Conservation (phyloP, 176 grass and related monocot species). For the Triticum dicoccoides region DNA sequence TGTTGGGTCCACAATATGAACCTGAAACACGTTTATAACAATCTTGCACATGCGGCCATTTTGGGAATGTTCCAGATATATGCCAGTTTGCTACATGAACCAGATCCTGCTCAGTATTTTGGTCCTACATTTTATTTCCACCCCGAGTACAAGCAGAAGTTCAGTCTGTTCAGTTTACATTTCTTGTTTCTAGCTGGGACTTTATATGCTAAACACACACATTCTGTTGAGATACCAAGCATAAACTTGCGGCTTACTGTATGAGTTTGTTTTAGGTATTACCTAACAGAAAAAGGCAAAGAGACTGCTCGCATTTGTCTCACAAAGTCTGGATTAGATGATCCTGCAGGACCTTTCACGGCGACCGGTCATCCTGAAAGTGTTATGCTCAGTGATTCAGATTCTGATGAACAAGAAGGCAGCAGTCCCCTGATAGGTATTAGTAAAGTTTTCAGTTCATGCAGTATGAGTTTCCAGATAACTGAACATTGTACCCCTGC, state of each 20-base stretch:
- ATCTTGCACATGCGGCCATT: neutral
- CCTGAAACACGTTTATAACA: neutral
- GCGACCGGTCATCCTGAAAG: conserved; percentile 1
- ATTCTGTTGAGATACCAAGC: conserved; percentile 1
- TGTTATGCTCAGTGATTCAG: conserved; percentile 46
- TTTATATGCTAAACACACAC: neutral
- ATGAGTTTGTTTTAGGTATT: conserved; percentile 54
- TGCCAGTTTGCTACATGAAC: neutral
- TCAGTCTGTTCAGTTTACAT: conserved; percentile 4
- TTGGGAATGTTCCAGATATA: neutral
- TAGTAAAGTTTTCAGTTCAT: conserved; percentile 25
- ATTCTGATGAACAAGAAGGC: conserved; percentile 42
- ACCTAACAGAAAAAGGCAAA: conserved; percentile 72
- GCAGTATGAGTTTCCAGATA: neutral
- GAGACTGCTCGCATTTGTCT: conserved; percentile 55
- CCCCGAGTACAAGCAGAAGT: neutral
- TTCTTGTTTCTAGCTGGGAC: neutral
- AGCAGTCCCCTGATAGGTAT: conserved; percentile 33
- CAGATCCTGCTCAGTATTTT: neutral
- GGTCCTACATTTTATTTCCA: conserved; percentile 15
- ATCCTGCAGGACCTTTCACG: conserved; percentile 25
- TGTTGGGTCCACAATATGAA: neutral
- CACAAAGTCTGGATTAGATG: conserved; percentile 52
- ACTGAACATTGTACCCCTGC: neutral
- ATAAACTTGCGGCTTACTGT: neutral